Percentiles rank a stretch among this genome's conserved stretches.
Evolutionary conservation across 2,329 filamentous ascomycete genomes (phyloP).

Genomic region (Stenocarpella maydis): DNA sequence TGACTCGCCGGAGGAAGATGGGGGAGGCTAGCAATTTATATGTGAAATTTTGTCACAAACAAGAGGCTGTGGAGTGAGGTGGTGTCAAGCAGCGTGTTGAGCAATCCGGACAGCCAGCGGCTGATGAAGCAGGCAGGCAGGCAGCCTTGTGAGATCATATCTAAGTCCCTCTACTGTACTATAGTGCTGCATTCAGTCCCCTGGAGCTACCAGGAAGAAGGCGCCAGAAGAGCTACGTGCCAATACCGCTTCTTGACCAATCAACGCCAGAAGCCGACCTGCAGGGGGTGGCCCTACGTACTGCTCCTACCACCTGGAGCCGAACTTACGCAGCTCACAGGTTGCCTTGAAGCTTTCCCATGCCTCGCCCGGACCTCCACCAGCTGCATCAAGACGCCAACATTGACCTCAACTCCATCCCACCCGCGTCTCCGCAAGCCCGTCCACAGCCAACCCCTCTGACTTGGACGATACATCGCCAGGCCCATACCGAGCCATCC

Average conservation of each 20-base stretch:
- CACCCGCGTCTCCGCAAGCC: constrained; percentile 12
- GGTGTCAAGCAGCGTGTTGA: constrained; percentile 1
- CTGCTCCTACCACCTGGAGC: constrained; percentile 4
- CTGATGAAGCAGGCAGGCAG: constrained; percentile 17
- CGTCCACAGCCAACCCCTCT: constrained; percentile 7
- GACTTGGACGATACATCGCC: background rate
- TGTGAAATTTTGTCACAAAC: background rate
- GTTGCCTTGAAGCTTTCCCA: constrained; percentile 22
- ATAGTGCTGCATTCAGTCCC: background rate
- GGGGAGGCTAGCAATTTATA: background rate
- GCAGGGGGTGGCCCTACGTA: constrained; percentile 15
- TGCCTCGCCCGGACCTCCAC: constrained; percentile 35
- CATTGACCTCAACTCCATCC: constrained; percentile 21
- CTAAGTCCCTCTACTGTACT: background rate
- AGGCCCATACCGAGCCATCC: background rate
- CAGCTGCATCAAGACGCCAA: constrained; percentile 29
- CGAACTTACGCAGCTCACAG: constrained; percentile 21
- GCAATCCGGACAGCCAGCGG: background rate
- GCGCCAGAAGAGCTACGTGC: constrained; percentile 28
- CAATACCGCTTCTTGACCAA: constrained; percentile 2
- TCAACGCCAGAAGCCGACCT: constrained; percentile 9
- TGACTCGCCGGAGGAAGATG: background rate
- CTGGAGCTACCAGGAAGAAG: constrained; percentile 20
- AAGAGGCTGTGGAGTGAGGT: background rate
- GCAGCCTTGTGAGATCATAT: constrained; percentile 32